Percentiles rank a stretch among this genome's conserved stretches.
phyloP scores from a whole-genome alignment of 2,329 filamentous ascomycete species.

The Parastagonospora avenae region DNA sequence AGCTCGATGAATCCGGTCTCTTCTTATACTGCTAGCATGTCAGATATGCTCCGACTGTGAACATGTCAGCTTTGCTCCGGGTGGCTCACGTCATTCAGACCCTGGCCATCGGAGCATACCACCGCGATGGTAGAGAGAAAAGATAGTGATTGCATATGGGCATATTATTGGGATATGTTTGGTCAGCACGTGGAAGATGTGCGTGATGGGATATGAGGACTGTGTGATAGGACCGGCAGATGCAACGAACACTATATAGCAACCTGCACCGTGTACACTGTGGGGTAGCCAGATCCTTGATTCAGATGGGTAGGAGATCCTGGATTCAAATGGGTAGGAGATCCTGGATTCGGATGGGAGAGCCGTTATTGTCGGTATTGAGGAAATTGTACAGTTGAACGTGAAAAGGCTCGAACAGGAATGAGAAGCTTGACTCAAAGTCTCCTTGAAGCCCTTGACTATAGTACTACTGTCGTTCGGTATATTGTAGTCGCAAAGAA shows the following conservation, averaged over 20 bases:
- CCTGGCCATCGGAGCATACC: conserved; percentile 13
- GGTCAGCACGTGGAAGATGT: conserved; percentile 13
- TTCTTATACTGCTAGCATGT: conserved; percentile 21
- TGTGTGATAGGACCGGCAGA: conserved; percentile 28
- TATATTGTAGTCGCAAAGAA: conserved; percentile 3
- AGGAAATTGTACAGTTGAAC: background rate
- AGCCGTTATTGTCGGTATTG: no score
- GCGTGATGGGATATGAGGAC: conserved; percentile 13
- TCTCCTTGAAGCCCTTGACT: no score
- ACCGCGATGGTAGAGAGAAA: conserved; percentile 9
- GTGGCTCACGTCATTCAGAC: background rate
- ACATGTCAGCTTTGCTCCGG: no score
- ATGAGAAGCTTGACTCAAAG: no score
- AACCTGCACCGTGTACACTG: conserved; percentile 12
- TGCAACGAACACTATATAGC: conserved; percentile 18
- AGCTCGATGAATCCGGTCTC: background rate
- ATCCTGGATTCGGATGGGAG: background rate
- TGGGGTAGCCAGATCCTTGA: conserved; percentile 22
- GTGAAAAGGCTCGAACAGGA: background rate
- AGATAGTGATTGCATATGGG: conserved; percentile 23
- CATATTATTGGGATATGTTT: conserved; percentile 23
- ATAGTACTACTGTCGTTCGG: background rate
- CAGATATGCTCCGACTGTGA: no score
- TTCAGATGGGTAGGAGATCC: background rate
- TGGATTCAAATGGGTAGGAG: background rate